Percentiles rank a stretch among this genome's conserved stretches.
These are phyloP conservation scores for Phytophthora citrophthora DNA, from an alignment of 352 stramenopile genomes.

Conservation along the genomic window DNA sequence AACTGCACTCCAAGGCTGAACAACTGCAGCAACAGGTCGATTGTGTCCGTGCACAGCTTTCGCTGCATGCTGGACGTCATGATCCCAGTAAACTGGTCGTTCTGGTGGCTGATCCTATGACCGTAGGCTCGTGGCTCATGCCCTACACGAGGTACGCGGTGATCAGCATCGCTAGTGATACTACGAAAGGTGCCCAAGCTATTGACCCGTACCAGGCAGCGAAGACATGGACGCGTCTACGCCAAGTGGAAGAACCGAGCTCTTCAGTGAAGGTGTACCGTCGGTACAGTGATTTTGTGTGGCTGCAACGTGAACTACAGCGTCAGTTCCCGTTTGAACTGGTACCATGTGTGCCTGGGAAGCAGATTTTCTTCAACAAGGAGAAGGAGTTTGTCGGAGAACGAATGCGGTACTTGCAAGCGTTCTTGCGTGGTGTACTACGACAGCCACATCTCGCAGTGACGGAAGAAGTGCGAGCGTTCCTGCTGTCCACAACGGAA, in stretches of 20 bases:
- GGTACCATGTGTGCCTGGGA: conserved; percentile 75
- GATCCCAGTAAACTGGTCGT: conserved; percentile 85
- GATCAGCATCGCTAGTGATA: conserved; percentile 78
- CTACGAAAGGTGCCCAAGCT: conserved; percentile 32
- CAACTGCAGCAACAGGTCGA: conserved; percentile 81
- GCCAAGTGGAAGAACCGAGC: conserved; percentile 72
- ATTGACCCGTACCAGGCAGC: conserved; percentile 76
- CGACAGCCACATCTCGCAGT: conserved; percentile 68
- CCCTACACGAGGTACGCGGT: conserved; percentile 87
- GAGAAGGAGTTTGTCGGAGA: conserved; percentile 87
- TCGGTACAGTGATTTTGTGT: conserved; percentile 89
- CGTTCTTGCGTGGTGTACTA: conserved; percentile 79
- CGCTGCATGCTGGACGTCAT: conserved; percentile 74
- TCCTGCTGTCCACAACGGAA: conserved; percentile 82
- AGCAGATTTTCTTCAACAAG: conserved; percentile 87
- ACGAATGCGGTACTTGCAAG: conserved; percentile 82
- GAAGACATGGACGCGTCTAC: conserved; percentile 80
- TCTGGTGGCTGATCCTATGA: conserved; percentile 80
- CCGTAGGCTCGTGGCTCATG: conserved; percentile 82
- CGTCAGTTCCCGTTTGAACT: conserved; percentile 78
- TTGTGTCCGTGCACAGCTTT: conserved; percentile 75
- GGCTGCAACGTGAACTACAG: conserved; percentile 73
- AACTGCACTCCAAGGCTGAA: conserved; percentile 75
- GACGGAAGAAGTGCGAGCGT: conserved; percentile 74
- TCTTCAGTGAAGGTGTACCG: conserved; percentile 86